phyloP scores from a whole-genome alignment of 371 early-diverging fungal genomes.

The Fennellomyces sp. region DNA sequence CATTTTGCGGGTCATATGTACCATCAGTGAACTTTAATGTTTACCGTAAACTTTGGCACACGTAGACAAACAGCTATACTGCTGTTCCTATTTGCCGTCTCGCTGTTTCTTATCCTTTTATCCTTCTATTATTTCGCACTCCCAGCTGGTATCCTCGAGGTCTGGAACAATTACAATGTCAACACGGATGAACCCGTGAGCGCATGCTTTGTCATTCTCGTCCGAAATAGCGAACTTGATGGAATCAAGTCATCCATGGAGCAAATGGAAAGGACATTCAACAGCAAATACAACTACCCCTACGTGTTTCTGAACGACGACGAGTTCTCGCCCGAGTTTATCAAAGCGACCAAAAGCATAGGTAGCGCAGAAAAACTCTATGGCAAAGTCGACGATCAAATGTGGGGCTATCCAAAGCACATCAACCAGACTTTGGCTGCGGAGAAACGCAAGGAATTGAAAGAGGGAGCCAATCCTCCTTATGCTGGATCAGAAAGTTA shows the following conservation, averaged over 20 bases:
- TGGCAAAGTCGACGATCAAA: constrained; percentile 42
- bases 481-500: constrained; percentile 86
- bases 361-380: constrained; percentile 49
- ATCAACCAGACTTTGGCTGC: constrained; percentile 71
- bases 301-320: constrained; percentile 84
- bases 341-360: constrained; percentile 36
- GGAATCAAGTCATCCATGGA: constrained; percentile 67
- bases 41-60: not conserved
- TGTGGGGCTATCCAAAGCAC: constrained; percentile 82
- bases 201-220: constrained; percentile 65
- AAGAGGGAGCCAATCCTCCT: constrained; percentile 57
- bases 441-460: constrained; percentile 55
- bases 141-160: not conserved
- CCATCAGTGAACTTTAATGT: no score
- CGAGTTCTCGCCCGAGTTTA: constrained; percentile 79
- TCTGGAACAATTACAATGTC: not conserved
- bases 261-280: constrained; percentile 82
- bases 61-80: not conserved
- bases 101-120: not conserved
- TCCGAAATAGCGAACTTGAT: constrained; percentile 76
- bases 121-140: not conserved
- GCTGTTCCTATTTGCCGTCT: not conserved
- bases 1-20: no score
- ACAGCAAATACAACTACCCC: constrained; percentile 78
- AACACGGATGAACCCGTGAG: constrained; percentile 7